A percentile compares a stretch with the other conserved stretches of the same genome.
phyloP scores from a whole-genome alignment of 441 rosid species.

The Brassica hybrid region DNA sequence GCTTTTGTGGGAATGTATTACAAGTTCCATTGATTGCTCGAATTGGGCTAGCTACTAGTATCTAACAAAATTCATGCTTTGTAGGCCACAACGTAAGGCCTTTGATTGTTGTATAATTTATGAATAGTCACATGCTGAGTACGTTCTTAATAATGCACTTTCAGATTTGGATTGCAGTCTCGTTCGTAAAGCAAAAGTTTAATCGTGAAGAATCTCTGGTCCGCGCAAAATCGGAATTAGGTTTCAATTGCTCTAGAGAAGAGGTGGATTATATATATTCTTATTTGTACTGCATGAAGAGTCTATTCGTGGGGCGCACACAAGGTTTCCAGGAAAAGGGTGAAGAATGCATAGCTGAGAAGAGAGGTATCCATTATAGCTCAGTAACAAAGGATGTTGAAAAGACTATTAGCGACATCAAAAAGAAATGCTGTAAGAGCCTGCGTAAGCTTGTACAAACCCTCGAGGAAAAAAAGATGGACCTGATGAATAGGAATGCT shows the following conservation, averaged over 20 bases:
- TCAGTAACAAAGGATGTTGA: slow-evolving; percentile 48
- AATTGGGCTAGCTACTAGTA: no score
- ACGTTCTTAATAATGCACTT: slow-evolving; percentile 7
- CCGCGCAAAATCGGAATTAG: slow-evolving; percentile 66
- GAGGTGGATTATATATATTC: slow-evolving; percentile 68
- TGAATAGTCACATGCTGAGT: slow-evolving; percentile 27
- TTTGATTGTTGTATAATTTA: slow-evolving; percentile 13
- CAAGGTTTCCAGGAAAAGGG: slow-evolving; percentile 43
- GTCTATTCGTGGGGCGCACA: slow-evolving; percentile 52
- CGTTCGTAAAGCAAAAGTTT: slow-evolving; percentile 68
- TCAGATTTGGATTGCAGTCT: slow-evolving; percentile 66
- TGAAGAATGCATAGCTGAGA: slow-evolving; percentile 46
- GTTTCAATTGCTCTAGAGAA: slow-evolving; percentile 66
- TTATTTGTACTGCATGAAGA: slow-evolving; percentile 64
- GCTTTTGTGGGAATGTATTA: slow-evolving; percentile 14
- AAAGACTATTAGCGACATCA: slow-evolving; percentile 55
- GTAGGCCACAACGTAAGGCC: background rate
- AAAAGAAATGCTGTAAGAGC: slow-evolving; percentile 48
- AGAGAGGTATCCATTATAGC: slow-evolving; percentile 43
- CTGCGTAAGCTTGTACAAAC: slow-evolving; percentile 9
- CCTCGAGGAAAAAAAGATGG: background rate
- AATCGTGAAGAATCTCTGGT: slow-evolving; percentile 69
- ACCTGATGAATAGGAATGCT: slow-evolving; percentile 14
- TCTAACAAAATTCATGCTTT: no score
- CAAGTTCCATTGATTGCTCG: slow-evolving; percentile 8